A percentile compares a stretch with the other conserved stretches of the same genome.
These are phyloP conservation scores for Hamiltosporidium tvaerminnensis DNA, from an alignment of 371 early-diverging fungal genomes.

Conservation along the genomic window DNA sequence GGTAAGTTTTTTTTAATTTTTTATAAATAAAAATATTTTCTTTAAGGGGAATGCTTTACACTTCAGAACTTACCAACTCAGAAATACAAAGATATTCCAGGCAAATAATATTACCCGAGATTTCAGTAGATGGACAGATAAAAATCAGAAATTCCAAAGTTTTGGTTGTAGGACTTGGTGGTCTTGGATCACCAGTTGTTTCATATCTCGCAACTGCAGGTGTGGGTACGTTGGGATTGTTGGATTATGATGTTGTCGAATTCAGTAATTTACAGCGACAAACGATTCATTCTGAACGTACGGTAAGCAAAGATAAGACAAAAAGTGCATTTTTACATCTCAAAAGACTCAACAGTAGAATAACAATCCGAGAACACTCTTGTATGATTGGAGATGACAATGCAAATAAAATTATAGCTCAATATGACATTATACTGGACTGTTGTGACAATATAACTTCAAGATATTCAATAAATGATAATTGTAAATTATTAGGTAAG, in stretches of 20 bases:
- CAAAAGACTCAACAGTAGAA: not conserved
- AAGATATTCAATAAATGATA: slow-evolving; percentile 49
- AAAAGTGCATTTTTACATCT: not conserved
- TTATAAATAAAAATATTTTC: no score
- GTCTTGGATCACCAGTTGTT: slow-evolving; percentile 50
- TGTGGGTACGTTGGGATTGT: slow-evolving; percentile 38
- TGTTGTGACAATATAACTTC: slow-evolving; percentile 46
- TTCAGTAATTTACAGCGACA: slow-evolving; percentile 51
- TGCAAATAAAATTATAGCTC: slow-evolving; percentile 2
- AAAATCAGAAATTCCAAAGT: slow-evolving; percentile 29
- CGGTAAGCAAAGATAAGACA: slow-evolving; percentile 20
- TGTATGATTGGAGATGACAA: slow-evolving; percentile 13
- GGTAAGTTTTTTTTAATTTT: no score
- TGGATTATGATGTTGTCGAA: slow-evolving; percentile 51
- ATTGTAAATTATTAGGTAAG: slow-evolving; percentile 17
- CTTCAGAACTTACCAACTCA: slow-evolving; percentile 13
- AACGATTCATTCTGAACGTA: slow-evolving; percentile 31
- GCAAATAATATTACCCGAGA: slow-evolving; percentile 46
- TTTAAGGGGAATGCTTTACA: slow-evolving; percentile 9
- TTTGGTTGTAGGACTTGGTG: slow-evolving; percentile 53
- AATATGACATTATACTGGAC: slow-evolving; percentile 50
- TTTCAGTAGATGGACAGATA: slow-evolving; percentile 42
- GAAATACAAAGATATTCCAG: slow-evolving; percentile 43
- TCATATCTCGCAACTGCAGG: slow-evolving; percentile 48
- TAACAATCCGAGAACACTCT: not conserved